These are phyloP conservation scores for Amanita inopinata DNA, from an alignment of 768 basidiomycete genomes.

Conservation along the genomic window DNA sequence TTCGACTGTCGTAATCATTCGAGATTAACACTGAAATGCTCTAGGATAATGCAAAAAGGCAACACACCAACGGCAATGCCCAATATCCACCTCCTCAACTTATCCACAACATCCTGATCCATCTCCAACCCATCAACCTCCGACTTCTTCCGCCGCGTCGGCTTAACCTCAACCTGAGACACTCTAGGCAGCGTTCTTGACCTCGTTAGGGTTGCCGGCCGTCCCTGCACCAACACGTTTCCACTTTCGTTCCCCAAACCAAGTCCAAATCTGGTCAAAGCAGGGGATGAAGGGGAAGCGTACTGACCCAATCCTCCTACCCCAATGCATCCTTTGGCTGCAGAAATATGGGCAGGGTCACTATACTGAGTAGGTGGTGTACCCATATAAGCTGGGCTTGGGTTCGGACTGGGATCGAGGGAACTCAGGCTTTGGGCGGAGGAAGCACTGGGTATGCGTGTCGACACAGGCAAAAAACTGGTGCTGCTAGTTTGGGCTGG, in stretches of 20 bases:
- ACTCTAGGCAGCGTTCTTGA: constrained; percentile 38
- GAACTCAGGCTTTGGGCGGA: not conserved
- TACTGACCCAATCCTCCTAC: not conserved
- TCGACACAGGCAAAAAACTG: not conserved
- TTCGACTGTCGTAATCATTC: constrained; percentile 49
- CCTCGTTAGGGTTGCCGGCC: constrained; percentile 23
- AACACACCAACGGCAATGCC: constrained; percentile 54
- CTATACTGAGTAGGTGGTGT: constrained; percentile 1
- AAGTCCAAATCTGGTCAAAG: constrained; percentile 13
- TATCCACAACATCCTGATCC: constrained; percentile 33
- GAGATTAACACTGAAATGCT: constrained; percentile 1
- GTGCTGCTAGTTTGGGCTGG: not conserved
- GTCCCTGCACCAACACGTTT: constrained; percentile 12
- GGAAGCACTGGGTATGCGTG: not conserved
- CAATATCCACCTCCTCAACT: constrained; percentile 58
- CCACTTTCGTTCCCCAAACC: constrained; percentile 11
- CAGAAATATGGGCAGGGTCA: not conserved
- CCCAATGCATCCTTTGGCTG: not conserved
- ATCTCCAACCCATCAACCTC: constrained; percentile 37
- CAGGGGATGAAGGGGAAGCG: constrained; percentile 17
- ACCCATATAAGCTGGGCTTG: constrained; percentile 1
- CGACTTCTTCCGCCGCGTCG: constrained; percentile 12
- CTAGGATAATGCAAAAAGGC: not conserved
- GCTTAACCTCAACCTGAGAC: constrained; percentile 21
- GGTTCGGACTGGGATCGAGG: constrained; percentile 4